Conservation (phyloP, 179 eudicot genomes). For the Beta corolliflora region DNA sequence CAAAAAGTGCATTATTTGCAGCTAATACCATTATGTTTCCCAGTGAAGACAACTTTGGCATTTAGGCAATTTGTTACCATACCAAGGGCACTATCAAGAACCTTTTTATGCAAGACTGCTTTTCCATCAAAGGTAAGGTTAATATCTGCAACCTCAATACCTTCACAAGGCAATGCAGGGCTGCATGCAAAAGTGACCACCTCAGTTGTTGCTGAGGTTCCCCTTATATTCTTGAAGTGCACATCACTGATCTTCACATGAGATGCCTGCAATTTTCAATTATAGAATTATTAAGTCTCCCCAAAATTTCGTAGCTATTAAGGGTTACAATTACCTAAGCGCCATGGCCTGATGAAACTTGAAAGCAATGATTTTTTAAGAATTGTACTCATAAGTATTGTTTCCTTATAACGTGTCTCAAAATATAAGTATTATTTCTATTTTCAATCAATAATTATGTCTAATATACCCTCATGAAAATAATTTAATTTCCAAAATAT, state of each 20-base stretch:
- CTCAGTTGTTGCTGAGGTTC: conserved; percentile 43
- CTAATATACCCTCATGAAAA: too few relatives aligned
- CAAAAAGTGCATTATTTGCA: conserved; percentile 12
- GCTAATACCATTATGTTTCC: conserved; percentile 33
- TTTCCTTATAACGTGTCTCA: too few relatives aligned
- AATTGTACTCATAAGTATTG: too few relatives aligned
- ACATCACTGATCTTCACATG: conserved; percentile 45
- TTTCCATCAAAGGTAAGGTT: conserved; percentile 29
- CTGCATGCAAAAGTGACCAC: conserved; percentile 52
- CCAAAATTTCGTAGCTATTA: not conserved
- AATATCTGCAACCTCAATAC: conserved; percentile 49
- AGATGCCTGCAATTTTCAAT: conserved; percentile 24
- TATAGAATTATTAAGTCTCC: not conserved
- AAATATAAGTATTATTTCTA: too few relatives aligned
- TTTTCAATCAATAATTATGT: too few relatives aligned
- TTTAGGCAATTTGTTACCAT: conserved; percentile 32
- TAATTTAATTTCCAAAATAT: too few relatives aligned
- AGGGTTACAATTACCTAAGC: not conserved
- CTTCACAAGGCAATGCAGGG: conserved; percentile 49
- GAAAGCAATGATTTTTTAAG: too few relatives aligned
- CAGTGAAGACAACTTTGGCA: conserved; percentile 37
- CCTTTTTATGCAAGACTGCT: not conserved
- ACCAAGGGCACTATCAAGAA: not conserved
- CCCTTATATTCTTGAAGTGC: conserved; percentile 65
- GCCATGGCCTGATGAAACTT: too few relatives aligned